Evolutionary conservation across 192 early-diverging fungal genomes (phyloP), one percentile per base, ranked within the genome.

Genomic region (Mortierella antarctica): DNA sequence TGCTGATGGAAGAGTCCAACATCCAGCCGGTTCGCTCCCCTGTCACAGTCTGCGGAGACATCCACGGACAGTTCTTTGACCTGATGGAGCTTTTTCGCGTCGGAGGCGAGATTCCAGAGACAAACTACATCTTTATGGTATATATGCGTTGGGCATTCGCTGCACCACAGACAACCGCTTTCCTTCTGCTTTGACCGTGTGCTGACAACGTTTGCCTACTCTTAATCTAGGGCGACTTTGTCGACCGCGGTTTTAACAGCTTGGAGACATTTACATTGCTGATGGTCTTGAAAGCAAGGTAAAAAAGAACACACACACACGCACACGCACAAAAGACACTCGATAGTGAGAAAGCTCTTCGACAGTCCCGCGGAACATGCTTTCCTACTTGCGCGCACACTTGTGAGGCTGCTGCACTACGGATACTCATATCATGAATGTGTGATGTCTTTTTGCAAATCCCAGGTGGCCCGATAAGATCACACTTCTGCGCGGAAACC

Each of bases 91-190:
- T 99, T 42, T 99, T 99, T 82, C 87, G 91, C 40, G 96, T 99
- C 13, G 96, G 96, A 62, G 97, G 97, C 14, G 96, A 98, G 84
- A 88, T 96, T 39, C 95, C 96, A 47, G 89, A 90, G 70, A 98
- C 95, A 18, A 93, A 94, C 84, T 99, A 99, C 84, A 97, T 99
- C 74, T 99, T 99, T 82, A 98, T 99, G 96, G 95, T 96, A 66
- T 52, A 5, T 17, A 15, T 64, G 39, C 8, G 7, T 41, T 60
- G 11, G 39, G 17, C 58, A 21, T 15, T 59, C 23, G 17, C 57
- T 40, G 40, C 41, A 15, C 0, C 31, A 23, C 11, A 56, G 5
- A 45, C 14, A 52, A 67, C 41, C 17, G 23, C 14, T 2, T 21
- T 39, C 7, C 45, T n/a, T 14, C 31, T 55, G 53, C 53, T 55